Conservation (phyloP, 371 early-diverging fungal species). For the Neoconidiobolus thromboides region DNA sequence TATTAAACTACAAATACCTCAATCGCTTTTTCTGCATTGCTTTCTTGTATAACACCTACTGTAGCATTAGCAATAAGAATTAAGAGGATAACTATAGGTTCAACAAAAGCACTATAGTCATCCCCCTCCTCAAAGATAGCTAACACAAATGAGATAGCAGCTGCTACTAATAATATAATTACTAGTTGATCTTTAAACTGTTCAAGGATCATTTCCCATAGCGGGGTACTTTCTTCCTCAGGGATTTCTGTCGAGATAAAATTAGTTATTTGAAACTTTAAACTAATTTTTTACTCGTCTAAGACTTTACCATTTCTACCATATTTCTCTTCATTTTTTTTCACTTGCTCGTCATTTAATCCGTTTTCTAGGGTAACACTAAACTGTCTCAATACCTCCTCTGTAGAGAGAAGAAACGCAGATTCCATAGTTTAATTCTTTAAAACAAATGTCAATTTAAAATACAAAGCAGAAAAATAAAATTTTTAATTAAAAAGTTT, state of each 20-base stretch:
- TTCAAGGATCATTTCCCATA: constrained; percentile 80
- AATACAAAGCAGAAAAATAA: too few relatives aligned
- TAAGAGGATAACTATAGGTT: constrained; percentile 88
- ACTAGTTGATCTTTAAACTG: constrained; percentile 97
- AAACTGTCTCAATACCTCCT: constrained; percentile 44
- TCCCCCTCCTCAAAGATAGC: constrained; percentile 70
- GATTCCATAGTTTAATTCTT: constrained; percentile 27
- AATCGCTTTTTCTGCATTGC: constrained; percentile 91
- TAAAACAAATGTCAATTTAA: too few relatives aligned
- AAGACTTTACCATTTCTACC: constrained; percentile 51
- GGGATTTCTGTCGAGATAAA: constrained; percentile 32
- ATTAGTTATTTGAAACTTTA: too few relatives aligned
- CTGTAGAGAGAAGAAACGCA: constrained; percentile 34
- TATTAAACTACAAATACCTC: constrained; percentile 26
- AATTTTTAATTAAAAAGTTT: too few relatives aligned
- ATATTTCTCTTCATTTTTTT: constrained; percentile 26
- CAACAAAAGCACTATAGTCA: constrained; percentile 72
- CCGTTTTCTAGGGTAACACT: constrained; percentile 35
- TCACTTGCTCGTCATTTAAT: constrained; percentile 32
- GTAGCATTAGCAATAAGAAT: constrained; percentile 94
- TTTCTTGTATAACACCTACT: constrained; percentile 92
- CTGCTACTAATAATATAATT: constrained; percentile 77
- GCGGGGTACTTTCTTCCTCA: constrained; percentile 69
- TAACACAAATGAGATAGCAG: constrained; percentile 77
- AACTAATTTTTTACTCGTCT: too few relatives aligned